Evolutionary conservation across 2,329 filamentous ascomycete genomes (phyloP).

Genomic region (Paecilomyces variotii): DNA sequence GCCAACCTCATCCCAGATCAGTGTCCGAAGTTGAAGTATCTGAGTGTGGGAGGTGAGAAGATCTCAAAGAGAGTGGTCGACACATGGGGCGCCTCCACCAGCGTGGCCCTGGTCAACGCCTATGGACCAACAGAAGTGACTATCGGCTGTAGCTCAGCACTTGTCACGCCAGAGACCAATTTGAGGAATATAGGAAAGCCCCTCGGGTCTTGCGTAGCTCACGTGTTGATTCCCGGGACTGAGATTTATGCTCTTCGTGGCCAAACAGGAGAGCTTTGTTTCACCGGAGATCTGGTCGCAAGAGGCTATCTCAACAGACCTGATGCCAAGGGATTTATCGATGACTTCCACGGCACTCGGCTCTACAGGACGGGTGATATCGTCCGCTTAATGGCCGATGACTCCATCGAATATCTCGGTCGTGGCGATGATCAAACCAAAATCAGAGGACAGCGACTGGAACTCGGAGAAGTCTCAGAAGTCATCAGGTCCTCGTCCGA

Average conservation of each 20-base stretch:
- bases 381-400: conserved; percentile 67
- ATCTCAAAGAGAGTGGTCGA: conserved; percentile 25
- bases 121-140: conserved; percentile 30
- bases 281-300: conserved; percentile 19
- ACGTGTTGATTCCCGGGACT: conserved; percentile 20
- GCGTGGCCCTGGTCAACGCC: conserved; percentile 21
- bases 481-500: conserved; percentile 17
- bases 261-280: conserved; percentile 21
- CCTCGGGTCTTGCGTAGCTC: conserved; percentile 14
- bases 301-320: conserved; percentile 22
- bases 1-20: conserved; percentile 14
- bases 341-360: conserved; percentile 20
- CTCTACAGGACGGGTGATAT: conserved; percentile 78
- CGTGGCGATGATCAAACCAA: conserved; percentile 77
- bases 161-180: conserved; percentile 15
- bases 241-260: conserved; percentile 16
- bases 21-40: conserved; percentile 18
- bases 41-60: conserved; percentile 29
- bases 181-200: conserved; percentile 24
- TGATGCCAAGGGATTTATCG: conserved; percentile 16
- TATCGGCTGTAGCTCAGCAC: conserved; percentile 23
- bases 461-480: conserved; percentile 61
- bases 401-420: conserved; percentile 64
- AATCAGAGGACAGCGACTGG: conserved; percentile 71
- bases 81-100: conserved; percentile 18